These are phyloP conservation scores for Myriosclerotinia duriaeana DNA, from an alignment of 2,329 filamentous ascomycete genomes.

Conservation along the genomic window DNA sequence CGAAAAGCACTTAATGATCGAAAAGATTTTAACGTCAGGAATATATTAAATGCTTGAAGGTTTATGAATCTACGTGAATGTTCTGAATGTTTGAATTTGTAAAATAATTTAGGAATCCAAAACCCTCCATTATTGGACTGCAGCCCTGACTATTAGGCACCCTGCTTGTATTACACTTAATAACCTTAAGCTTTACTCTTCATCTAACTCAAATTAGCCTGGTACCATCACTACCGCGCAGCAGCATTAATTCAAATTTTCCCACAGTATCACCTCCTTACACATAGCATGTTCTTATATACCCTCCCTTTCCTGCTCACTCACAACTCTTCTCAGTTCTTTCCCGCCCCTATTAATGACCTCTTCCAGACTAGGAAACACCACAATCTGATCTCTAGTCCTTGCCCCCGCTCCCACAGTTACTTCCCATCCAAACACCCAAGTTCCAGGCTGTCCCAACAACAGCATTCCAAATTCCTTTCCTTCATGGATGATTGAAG, in stretches of 20 bases:
- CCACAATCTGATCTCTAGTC: neutral
- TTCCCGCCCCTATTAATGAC: neutral
- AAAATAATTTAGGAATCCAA: too few relatives aligned
- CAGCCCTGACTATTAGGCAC: too few relatives aligned
- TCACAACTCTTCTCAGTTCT: constrained; percentile 4
- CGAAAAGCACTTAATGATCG: too few relatives aligned
- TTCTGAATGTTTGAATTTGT: too few relatives aligned
- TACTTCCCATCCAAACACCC: constrained; percentile 14
- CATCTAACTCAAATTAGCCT: too few relatives aligned
- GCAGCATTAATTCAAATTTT: neutral
- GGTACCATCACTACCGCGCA: neutral
- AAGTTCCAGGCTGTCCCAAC: constrained; percentile 18
- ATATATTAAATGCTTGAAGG: too few relatives aligned
- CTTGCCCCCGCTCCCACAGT: neutral
- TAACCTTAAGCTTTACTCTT: too few relatives aligned
- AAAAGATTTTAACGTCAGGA: too few relatives aligned
- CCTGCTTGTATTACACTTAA: too few relatives aligned
- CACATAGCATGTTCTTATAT: neutral
- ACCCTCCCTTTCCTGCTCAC: constrained; percentile 4
- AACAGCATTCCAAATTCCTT: constrained; percentile 16
- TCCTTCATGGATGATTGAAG: constrained; percentile 19
- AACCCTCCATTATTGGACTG: too few relatives aligned
- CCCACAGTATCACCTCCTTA: too few relatives aligned
- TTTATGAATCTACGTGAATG: too few relatives aligned
- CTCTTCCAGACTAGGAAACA: constrained; percentile 17